Base-by-base conservation (phyloP, 2,329 filamentous ascomycete species). In the Calonectria pseudoturangicola region DNA sequence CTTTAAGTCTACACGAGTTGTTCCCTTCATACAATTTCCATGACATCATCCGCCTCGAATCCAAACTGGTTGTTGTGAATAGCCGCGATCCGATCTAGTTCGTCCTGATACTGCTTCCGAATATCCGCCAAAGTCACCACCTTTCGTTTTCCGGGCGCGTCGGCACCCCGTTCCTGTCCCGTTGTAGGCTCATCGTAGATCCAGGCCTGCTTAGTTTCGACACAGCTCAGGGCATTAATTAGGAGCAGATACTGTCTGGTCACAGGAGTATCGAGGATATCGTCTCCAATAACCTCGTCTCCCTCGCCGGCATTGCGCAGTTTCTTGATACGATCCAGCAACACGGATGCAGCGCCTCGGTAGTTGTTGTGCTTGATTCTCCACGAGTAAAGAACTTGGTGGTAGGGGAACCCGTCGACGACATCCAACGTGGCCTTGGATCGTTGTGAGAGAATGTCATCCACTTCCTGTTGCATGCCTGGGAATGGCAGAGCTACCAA, bases 41-140 rank as follows among this genome's bases (percentile, higher is more conserved):
- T 91, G 70, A 84, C 80, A 76, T 90, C 88, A 36, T 86, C 89
- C 15, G 85, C 86, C 74, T 87, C 85, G 73, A 98, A 94, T 18
- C 94, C 93, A 87, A 97, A 98, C 81, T 97, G 92, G 71, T 97
- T 95, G 81, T 94, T 94, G 84, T 97, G 93, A 82, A 98, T 95
- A 66, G 94, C 93, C 66, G 93, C 94, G 77, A 97, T 93, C 74
- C 95, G 90, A 84, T 99, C 97, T 80, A 99, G 86, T 84, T 98
- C 95, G 28, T 90, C 91, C 85, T 98, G 94, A 83, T 98, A 99
- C 82, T 96, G 94, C 83, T 93, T 95, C 80, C 96, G 90, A 66
- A 98, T 87, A 82, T 98, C 96, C 36, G 93, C 93, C 68, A 99
- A 86, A 39, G 95, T 98, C 18, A 98, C 90, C 43, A 98, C 92